Evolutionary conservation across 2,329 filamentous ascomycete genomes (phyloP), one percentile per base, ranked within the genome.

Genomic region (Penicillium sp.): DNA sequence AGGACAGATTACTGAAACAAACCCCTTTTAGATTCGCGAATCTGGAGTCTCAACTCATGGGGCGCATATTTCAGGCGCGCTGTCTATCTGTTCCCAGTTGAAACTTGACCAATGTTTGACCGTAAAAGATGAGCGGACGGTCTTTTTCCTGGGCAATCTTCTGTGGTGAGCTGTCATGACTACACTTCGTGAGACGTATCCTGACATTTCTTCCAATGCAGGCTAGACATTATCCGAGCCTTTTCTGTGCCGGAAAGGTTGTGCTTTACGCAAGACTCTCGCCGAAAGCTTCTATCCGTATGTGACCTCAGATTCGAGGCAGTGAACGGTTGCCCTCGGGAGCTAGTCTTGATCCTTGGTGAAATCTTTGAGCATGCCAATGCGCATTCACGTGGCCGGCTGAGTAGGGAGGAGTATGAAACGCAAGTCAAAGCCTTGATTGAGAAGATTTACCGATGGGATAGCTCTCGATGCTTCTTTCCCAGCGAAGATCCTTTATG

Each of bases 161-260:
- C 67, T 68, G 14, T 73, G 70, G 71, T 69, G 56, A 55, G 64
- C 58, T 5, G 2, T 11, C 6, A 3, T 34, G 0, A 2, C 35
- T 4, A 12, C 12, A 6, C 28, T 31, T 4, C 34, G 14, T 28
- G 15, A 17, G 35, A 10, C 14, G 49, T 3, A 11, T 1, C 55
- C 38, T 48, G 14, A 48, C 25, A 8, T n/a, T 20, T 10, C 37
- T 43, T 8, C 15, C 12, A 17, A 35, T 28, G 22, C 47, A 73
- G 71, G 71, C 61, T 73, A n/a, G 71, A 73, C 58, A 71, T 73
- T 11, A 69, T 73, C 34, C 70, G 71, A 6, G 67, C 68, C 7
- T 69, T 72, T 47, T 61, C 71, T 37, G 64, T 64, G 3, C 62
- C 71, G 2, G 66, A 65, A 34, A 56, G 69, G 41, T 58, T 73